These are phyloP conservation scores for Yarrowia sp. DNA, from an alignment of 805 yeast genomes.

Conservation along the genomic window DNA sequence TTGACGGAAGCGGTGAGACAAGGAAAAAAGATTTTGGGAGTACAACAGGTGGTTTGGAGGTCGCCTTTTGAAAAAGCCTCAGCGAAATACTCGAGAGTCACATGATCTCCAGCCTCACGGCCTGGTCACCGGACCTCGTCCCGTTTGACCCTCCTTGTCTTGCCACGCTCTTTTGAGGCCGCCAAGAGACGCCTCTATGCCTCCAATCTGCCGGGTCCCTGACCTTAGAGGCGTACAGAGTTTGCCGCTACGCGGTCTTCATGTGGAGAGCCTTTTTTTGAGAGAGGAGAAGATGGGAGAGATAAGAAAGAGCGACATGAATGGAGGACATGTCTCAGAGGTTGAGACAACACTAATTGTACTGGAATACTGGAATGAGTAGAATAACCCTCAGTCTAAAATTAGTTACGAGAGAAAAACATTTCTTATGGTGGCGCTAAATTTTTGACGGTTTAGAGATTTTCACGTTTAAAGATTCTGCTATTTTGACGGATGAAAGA, in stretches of 20 bases:
- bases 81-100: no score
- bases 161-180: background rate
- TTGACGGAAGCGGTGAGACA: background rate
- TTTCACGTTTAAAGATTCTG: no score
- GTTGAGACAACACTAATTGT: no score
- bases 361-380: no score
- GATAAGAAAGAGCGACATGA: background rate
- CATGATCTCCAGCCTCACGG: background rate
- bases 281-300: background rate
- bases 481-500: no score
- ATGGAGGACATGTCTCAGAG: no score
- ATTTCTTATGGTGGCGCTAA: no score
- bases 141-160: background rate
- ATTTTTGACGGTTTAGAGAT: no score
- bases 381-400: no score
- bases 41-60: no score
- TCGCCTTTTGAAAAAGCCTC: no score
- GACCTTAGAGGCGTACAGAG: background rate
- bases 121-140: background rate
- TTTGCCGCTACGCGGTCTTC: background rate
- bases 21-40: no score
- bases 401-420: background rate
- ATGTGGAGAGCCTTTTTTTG: background rate
- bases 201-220: conserved; percentile 5
- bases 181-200: background rate